Evolutionary conservation across 2,329 filamentous ascomycete genomes (phyloP).

Genomic region (Chaetomium strumarium): DNA sequence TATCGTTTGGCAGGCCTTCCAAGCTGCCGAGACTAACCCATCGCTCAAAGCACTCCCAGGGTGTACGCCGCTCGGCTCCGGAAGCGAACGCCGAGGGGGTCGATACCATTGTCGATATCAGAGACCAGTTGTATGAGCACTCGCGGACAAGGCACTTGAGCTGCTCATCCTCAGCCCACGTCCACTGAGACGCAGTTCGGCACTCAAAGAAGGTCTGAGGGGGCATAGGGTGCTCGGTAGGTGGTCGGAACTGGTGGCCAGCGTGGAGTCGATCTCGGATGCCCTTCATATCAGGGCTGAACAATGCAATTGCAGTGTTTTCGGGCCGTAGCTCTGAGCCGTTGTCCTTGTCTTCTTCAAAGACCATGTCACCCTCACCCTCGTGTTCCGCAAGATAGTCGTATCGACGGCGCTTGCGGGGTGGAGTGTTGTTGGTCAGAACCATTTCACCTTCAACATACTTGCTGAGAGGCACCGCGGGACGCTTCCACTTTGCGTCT

Average conservation of each 20-base stretch:
- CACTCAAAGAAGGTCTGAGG: slow-evolving; percentile 85
- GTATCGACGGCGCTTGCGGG: slow-evolving; percentile 74
- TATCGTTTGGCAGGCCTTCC: slow-evolving; percentile 84
- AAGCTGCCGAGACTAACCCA: slow-evolving; percentile 89
- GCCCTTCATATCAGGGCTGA: slow-evolving; percentile 80
- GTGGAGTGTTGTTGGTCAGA: slow-evolving; percentile 58
- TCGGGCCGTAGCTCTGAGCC: slow-evolving; percentile 54
- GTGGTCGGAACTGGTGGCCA: slow-evolving; percentile 87
- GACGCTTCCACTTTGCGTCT: slow-evolving; percentile 66
- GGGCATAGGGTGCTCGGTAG: slow-evolving; percentile 88
- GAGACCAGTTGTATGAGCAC: slow-evolving; percentile 95
- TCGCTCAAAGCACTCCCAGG: slow-evolving; percentile 97
- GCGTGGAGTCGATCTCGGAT: slow-evolving; percentile 87
- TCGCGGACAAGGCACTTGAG: slow-evolving; percentile 79
- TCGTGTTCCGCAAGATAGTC: slow-evolving; percentile 69
- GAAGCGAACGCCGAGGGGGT: slow-evolving; percentile 73
- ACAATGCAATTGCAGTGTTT: slow-evolving; percentile 74
- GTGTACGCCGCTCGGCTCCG: slow-evolving; percentile 81
- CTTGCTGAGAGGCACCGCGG: slow-evolving; percentile 79
- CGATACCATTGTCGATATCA: slow-evolving; percentile 77
- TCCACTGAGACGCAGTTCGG: slow-evolving; percentile 85
- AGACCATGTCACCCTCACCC: slow-evolving; percentile 38
- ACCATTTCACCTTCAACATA: slow-evolving; percentile 77
- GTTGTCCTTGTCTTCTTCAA: slow-evolving; percentile 28
- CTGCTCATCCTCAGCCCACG: slow-evolving; percentile 82